Evolutionary conservation across 1,284 basidiomycete genomes (phyloP).

Genomic region (Hemileia vastatrix): DNA sequence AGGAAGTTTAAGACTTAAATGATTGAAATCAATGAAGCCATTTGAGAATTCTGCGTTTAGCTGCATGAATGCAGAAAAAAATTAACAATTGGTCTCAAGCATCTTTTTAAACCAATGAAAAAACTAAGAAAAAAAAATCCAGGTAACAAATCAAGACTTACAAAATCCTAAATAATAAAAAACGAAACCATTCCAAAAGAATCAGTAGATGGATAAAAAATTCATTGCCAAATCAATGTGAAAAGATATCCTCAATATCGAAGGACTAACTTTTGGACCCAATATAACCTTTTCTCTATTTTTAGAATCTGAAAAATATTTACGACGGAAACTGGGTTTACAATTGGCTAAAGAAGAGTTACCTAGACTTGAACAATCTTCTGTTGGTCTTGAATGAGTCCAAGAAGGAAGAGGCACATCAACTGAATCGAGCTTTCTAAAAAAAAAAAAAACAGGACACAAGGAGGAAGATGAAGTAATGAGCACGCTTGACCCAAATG

Average conservation of each 20-base stretch:
- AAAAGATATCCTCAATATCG: background rate
- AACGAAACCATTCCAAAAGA: no score
- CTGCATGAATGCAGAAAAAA: no score
- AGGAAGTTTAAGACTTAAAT: conserved; percentile 10
- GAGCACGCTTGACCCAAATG: background rate
- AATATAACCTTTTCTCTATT: conserved; percentile 4
- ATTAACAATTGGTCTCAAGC: no score
- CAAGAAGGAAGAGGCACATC: conserved; percentile 17
- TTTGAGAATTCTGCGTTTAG: conserved; percentile 20
- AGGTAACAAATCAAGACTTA: no score
- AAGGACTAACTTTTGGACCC: conserved; percentile 9
- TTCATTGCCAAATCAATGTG: no score
- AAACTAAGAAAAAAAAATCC: no score
- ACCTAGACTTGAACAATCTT: conserved; percentile 10
- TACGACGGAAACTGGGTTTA: conserved; percentile 8
- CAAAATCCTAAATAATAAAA: no score
- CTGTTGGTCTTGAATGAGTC: conserved; percentile 4
- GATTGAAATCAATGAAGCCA: conserved; percentile 20
- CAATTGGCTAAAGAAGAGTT: background rate
- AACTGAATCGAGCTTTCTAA: conserved; percentile 8
- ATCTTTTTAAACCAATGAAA: no score
- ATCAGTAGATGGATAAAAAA: no score
- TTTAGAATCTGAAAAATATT: conserved; percentile 4
- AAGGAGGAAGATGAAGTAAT: background rate
- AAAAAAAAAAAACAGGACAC: background rate